A percentile compares a stretch with the other conserved stretches of the same genome.
These are phyloP conservation scores for Eucalyptus marginata DNA, from an alignment of 345 rosid species.

Conservation along the genomic window DNA sequence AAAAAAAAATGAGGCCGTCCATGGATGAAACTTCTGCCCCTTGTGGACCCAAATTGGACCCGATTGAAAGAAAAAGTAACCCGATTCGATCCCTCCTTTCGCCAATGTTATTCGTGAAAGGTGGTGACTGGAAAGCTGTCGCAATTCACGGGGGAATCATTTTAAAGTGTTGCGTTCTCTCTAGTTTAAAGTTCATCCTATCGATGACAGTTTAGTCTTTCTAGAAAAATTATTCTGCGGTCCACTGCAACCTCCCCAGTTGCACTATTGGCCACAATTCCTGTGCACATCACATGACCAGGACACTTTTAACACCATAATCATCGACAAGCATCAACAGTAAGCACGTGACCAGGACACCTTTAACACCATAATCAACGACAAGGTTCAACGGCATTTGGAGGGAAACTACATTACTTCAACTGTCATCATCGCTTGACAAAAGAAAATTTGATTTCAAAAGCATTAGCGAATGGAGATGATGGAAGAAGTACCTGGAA, in stretches of 20 bases:
- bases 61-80: neutral
- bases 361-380: neutral
- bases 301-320: neutral
- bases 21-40: neutral
- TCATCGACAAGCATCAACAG: neutral
- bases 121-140: neutral
- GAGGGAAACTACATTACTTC: neutral
- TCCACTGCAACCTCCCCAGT: neutral
- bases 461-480: neutral
- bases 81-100: neutral
- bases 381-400: neutral
- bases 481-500: slow-evolving; percentile 8
- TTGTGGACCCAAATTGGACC: neutral
- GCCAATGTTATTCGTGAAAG: neutral
- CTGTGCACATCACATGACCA: neutral
- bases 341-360: neutral
- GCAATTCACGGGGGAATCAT: neutral
- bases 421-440: neutral
- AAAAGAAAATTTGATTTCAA: neutral
- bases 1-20: too few species aligned
- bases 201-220: neutral
- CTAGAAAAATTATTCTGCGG: neutral
- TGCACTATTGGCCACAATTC: neutral
- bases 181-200: neutral
- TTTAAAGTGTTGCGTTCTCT: neutral